Evolutionary conservation across 768 basidiomycete genomes (phyloP), one percentile per base, ranked within the genome.

Genomic region (Kwoniella dendrophila): DNA sequence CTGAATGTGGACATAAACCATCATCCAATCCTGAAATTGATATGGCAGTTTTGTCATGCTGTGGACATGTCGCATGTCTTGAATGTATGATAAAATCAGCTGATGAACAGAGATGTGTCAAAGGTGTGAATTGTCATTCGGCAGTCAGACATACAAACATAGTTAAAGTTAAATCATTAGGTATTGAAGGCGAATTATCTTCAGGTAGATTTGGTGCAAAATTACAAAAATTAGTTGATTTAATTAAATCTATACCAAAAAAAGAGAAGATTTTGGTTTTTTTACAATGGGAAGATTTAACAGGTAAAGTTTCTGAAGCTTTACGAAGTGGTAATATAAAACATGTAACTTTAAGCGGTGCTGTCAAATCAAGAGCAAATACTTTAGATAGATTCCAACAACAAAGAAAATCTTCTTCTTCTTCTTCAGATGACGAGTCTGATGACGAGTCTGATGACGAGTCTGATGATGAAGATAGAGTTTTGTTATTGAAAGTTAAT

Each of bases 231-330:
- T 68, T 80, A 44, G 83, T 94, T 66, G 92, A 93, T 72, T 84
- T 96, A 54, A 89, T 97, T 70, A 85, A 85, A 63, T 89, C 87
- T 1, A 84, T 92, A 48, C 86, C 88, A 10, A 85, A 86, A 67
- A 82, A 87, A 22, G 91, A 96, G 70, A 87, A 90, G 7, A 85
- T 93, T 18, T 85, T 97, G 44, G 85, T 97, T 64, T 97, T 97
- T 80, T 90, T 95, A n/a, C 94, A 97, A 74, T 97, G 94, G 83
- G 87, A 86, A 4, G 93, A 96, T 80, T 83, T 97, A 61, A 91
- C 90, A 85, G 86, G 86, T 74, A 96, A 95, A 78, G 90, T 96
- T 30, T 86, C 86, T 7, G 89, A 92, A 64, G 90, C 92, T 0
- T 84, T 97, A 66, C 81, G 77, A 1, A 84, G 85, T 55, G 83